Evolutionary conservation across 2,329 filamentous ascomycete species (phyloP), one percentile per base, ranked within the genome.

Genomic region (Biscogniauxia sp.): DNA sequence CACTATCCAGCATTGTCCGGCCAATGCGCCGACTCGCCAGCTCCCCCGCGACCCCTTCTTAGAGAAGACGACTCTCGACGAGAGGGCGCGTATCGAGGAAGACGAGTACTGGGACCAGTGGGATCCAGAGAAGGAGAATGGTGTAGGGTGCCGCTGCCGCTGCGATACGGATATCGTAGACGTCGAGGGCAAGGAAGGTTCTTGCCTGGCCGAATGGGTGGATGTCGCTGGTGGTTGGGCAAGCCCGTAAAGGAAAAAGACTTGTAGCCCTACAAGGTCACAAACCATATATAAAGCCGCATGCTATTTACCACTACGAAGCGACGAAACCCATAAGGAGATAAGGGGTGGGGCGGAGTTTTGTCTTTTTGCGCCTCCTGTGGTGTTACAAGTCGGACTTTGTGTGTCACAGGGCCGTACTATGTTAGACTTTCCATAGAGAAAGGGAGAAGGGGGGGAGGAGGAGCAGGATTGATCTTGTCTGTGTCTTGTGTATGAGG

Each of bases 111-210:
- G 94, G 93, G 93, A 92, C 59, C 86, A 87, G 50, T 92, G 88
- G 77, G 95, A 99, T 73, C 79, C 88, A 6, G 89, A 90, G 68
- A 93, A 95, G 79, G 93, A 97, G 79, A 98, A 98, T 70, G 95
- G 95, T 45, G 93, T 99, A 8, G 95, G 95, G 45, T 99, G 95
- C 79, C 88, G 95, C 71, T 99, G 95, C 81, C 89, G 90, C 74
- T 99, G 95, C 76, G 95, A 99, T 73, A 97, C 93, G 3, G 95
- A 99, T 74, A 96, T 98, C 73, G 92, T 94, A 56, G 95, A 99
- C 73, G 93, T 99, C 25, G 95, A 99, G 79, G 93, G 93, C 76
- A 99, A 98, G 78, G 91, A 96, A 74, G 95, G 95, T 63, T 97
- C 92, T 68, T 99, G 95, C 78, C 82, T 97, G 59, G 85, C 92